Evolutionary conservation across 768 basidiomycete genomes (phyloP).

Genomic region (Exidia glandulosa): DNA sequence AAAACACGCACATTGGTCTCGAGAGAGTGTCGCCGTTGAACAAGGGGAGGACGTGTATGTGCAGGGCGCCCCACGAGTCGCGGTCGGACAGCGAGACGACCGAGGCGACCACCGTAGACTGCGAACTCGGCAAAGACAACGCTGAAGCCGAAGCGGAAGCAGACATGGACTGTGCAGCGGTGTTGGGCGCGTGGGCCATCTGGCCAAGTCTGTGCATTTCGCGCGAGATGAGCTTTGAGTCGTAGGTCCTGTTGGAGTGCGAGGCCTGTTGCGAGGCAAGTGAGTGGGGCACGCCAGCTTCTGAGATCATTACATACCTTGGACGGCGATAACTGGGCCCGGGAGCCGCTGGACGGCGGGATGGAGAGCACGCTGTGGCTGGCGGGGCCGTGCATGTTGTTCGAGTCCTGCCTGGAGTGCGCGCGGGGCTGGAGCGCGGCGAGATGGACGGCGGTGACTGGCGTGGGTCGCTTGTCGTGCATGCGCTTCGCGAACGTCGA

Average conservation of each 20-base stretch:
- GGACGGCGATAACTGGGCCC: slow-evolving; percentile 21
- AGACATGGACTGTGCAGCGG: slow-evolving; percentile 42
- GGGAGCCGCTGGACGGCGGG: neutral
- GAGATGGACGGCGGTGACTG: neutral
- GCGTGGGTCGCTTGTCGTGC: neutral
- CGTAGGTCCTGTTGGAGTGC: slow-evolving; percentile 62
- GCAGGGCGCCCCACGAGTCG: slow-evolving; percentile 70
- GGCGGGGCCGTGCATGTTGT: neutral
- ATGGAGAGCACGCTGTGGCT: neutral
- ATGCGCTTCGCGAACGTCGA: neutral
- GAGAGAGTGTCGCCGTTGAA: slow-evolving; percentile 86
- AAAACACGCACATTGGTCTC: slow-evolving; percentile 66
- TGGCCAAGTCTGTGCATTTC: slow-evolving; percentile 80
- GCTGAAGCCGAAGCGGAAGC: slow-evolving; percentile 37
- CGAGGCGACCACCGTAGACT: slow-evolving; percentile 29
- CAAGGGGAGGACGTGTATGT: slow-evolving; percentile 79
- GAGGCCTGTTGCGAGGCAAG: slow-evolving; percentile 4
- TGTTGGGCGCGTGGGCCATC: slow-evolving; percentile 30
- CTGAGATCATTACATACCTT: slow-evolving; percentile 29
- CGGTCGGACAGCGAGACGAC: slow-evolving; percentile 21
- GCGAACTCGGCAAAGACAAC: slow-evolving; percentile 22
- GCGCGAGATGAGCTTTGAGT: slow-evolving; percentile 66
- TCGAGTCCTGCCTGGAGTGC: neutral
- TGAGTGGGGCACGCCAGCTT: too few species aligned
- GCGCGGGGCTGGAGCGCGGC: neutral